Conservation (phyloP, 306 rosid genomes). For the Pyrus communis region DNA sequence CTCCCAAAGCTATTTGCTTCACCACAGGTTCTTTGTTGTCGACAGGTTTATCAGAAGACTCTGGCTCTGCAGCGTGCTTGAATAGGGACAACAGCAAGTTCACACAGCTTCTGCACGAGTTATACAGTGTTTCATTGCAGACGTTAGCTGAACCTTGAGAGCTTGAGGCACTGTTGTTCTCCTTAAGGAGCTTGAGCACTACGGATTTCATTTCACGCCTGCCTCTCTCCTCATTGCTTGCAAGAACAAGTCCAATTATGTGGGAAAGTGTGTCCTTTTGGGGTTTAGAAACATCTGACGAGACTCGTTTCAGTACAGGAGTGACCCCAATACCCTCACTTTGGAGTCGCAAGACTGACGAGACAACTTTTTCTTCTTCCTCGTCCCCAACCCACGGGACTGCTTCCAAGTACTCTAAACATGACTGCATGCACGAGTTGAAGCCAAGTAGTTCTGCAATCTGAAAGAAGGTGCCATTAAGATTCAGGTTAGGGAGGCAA, state of each 20-base stretch:
- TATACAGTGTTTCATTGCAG: constrained; percentile 50
- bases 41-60: constrained; percentile 26
- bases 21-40: constrained; percentile 42
- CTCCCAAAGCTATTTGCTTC: constrained; percentile 65
- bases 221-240: constrained; percentile 80
- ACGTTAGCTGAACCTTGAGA: constrained; percentile 39
- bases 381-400: constrained; percentile 96
- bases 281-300: constrained; percentile 52
- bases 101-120: constrained; percentile 59
- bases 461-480: constrained; percentile 35
- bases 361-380: constrained; percentile 84
- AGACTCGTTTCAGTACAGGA: constrained; percentile 81
- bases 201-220: constrained; percentile 86
- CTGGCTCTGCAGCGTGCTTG: constrained; percentile 61
- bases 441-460: constrained; percentile 79
- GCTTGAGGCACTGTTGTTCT: constrained; percentile 49
- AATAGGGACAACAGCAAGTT: constrained; percentile 49
- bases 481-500: constrained; percentile 6
- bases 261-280: constrained; percentile 65
- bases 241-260: constrained; percentile 74
- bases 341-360: constrained; percentile 64
- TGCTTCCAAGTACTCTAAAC: constrained; percentile 90
- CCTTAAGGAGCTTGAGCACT: constrained; percentile 79
- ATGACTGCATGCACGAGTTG: constrained; percentile 67
- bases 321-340: constrained; percentile 60